Evolutionary conservation across 139 green algal species (phyloP), one percentile per base, ranked within the genome.

Genomic region (Pleodorina starrii): DNA sequence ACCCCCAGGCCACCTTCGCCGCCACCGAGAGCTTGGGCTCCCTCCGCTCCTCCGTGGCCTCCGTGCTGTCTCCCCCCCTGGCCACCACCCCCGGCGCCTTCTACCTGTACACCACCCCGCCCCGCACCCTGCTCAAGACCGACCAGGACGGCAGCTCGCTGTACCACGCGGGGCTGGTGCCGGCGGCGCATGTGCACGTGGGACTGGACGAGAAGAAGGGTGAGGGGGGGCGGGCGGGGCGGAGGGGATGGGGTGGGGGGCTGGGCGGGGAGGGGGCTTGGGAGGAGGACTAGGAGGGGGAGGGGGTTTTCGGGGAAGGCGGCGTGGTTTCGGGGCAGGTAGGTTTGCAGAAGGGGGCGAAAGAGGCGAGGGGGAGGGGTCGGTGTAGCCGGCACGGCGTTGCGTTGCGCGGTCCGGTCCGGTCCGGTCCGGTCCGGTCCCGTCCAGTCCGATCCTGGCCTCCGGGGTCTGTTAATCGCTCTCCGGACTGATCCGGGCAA

Each of bases 161-260:
- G 57, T 90, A 90, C 75, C 44, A 59, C 11, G 63, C 14, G 6
- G 75, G 75, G 0, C 86, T 90, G 38, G 86, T 90, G 75, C 86
- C 86, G 16, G 86, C 86, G 36, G 86, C 86, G 46, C 86, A 86
- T 48, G 75, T 90, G 44, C 86, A 90, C 74, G 38, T 90, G 59
- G 75, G 75, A n/a, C 48, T 90, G 59, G 86, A 90, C 50, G 75
- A 66, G 23, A 80, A 90, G 75, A 86, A 86, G 27, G 86, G 86
- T 90, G 74, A 54, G 69, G 43, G 11, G 73, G 25, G 38, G 36
- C 54, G 35, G 46, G 66, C 10, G 16, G 35, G 29, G 59, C 46
- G 60, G 7, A 21, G 27, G 25, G 46, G 48, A 29, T 43, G 44
- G 7, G 46, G 1, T 9, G 7, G n/a, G 16, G 7, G 46, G 3